phyloP scores from a whole-genome alignment of 495 filamentous ascomycete genomes.

The Paragyromitra xinjiangensis region DNA sequence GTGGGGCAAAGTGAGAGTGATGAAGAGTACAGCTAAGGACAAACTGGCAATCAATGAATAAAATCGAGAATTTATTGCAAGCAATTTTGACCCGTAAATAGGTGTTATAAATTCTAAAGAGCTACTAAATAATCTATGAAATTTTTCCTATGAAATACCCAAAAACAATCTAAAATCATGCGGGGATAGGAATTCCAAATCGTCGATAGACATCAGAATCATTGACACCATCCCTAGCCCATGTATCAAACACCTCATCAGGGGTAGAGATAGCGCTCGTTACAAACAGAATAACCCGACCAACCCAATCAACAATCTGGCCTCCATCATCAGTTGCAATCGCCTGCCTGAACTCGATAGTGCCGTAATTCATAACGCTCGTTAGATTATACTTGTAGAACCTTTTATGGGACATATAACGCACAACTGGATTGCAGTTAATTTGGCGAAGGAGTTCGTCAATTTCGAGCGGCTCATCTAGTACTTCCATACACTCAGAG shows the following conservation, averaged over 20 bases:
- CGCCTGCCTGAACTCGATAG: conserved; percentile 44
- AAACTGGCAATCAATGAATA: background rate
- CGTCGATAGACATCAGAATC: conserved; percentile 8
- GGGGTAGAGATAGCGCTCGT: conserved; percentile 16
- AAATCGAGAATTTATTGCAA: background rate
- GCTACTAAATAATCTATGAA: background rate
- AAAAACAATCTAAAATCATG: background rate
- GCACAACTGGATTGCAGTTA: background rate
- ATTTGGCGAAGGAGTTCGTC: background rate
- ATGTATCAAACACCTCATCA: conserved; percentile 2
- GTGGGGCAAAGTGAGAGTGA: background rate
- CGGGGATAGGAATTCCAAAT: conserved; percentile 12
- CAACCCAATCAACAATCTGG: conserved; percentile 11
- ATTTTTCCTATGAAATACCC: background rate
- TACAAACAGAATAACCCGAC: conserved; percentile 16
- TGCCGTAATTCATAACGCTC: background rate
- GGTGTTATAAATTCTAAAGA: background rate
- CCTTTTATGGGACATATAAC: background rate
- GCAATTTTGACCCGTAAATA: background rate
- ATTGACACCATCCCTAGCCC: conserved; percentile 6
- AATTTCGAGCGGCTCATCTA: background rate
- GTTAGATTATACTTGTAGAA: conserved; percentile 37
- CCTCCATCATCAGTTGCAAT: background rate
- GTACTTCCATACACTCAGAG: conserved; percentile 1
- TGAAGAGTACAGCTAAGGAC: background rate